Conservation (phyloP, 176 grass and related monocot species). For the Eremochloa ophiuroides region DNA sequence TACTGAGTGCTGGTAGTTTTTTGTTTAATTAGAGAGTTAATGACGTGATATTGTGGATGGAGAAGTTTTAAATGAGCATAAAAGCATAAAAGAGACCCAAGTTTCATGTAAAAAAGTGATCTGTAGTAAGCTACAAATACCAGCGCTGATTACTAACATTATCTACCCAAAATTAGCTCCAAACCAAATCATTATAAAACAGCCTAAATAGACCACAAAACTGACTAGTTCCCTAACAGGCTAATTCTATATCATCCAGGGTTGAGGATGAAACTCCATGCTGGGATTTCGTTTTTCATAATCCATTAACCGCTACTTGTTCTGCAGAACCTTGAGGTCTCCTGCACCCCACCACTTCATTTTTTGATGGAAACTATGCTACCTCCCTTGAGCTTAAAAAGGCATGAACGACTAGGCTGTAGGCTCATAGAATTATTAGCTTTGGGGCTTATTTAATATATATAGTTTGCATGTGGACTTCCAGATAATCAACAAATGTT, state of each 20-base stretch:
- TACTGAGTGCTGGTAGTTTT: not conserved
- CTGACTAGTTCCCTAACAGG: not conserved
- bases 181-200: not conserved
- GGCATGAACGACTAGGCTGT: not conserved
- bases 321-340: not conserved
- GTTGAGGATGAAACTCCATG: slow-evolving; percentile 14
- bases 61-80: slow-evolving; percentile 7
- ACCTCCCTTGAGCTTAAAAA: not conserved
- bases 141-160: not conserved
- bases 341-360: not conserved
- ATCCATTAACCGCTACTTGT: not conserved
- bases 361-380: not conserved
- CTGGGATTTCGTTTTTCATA: slow-evolving; percentile 9
- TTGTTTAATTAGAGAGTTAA: not conserved
- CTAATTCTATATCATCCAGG: not conserved
- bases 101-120: not conserved
- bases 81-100: not conserved
- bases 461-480: not conserved
- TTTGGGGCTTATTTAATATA: slow-evolving; percentile 12
- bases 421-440: not conserved
- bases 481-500: slow-evolving; percentile 8
- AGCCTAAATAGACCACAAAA: not conserved
- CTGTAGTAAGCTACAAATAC: not conserved
- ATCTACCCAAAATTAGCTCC: not conserved
- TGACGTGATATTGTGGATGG: not conserved